These are phyloP conservation scores for Shiraia sp. DNA, from an alignment of 2,329 filamentous ascomycete species.

Conservation along the genomic window DNA sequence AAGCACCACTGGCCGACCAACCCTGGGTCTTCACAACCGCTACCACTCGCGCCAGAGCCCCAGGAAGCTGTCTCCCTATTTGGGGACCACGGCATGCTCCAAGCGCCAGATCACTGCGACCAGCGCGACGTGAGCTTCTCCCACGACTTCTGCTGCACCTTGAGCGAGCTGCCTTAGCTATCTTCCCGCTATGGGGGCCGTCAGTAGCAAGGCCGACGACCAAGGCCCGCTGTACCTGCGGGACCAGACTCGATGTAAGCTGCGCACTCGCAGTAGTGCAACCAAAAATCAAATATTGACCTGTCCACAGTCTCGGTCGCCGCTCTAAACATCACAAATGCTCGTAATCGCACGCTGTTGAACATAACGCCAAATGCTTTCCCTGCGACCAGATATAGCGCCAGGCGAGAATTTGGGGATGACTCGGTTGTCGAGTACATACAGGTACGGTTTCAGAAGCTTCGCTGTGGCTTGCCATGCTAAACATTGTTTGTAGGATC, in stretches of 20 bases:
- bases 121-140: constrained; percentile 24
- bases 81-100: constrained; percentile 34
- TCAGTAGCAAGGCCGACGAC: constrained; percentile 83
- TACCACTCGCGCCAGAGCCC: constrained; percentile 9
- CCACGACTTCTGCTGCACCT: constrained; percentile 19
- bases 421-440: constrained; percentile 83
- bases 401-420: constrained; percentile 73
- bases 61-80: constrained; percentile 16
- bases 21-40: constrained; percentile 15
- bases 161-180: constrained; percentile 8
- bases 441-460: constrained; percentile 63
- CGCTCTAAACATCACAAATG: constrained; percentile 78
- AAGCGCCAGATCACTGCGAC: constrained; percentile 24
- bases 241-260: constrained; percentile 87
- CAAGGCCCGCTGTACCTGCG: constrained; percentile 78
- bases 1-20: constrained; percentile 7
- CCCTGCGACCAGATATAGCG: constrained; percentile 77
- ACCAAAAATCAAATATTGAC: constrained; percentile 12
- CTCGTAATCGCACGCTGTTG: constrained; percentile 75
- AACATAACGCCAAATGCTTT: constrained; percentile 83
- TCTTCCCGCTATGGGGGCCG: constrained; percentile 74
- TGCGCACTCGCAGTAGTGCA: neutral
- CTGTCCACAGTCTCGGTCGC: constrained; percentile 75
- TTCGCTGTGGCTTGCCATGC: constrained; percentile 4
- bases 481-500: constrained; percentile 63